Evolutionary conservation across 441 rosid genomes (phyloP), one percentile per base, ranked within the genome.

Genomic region (Adansonia gregorii): DNA sequence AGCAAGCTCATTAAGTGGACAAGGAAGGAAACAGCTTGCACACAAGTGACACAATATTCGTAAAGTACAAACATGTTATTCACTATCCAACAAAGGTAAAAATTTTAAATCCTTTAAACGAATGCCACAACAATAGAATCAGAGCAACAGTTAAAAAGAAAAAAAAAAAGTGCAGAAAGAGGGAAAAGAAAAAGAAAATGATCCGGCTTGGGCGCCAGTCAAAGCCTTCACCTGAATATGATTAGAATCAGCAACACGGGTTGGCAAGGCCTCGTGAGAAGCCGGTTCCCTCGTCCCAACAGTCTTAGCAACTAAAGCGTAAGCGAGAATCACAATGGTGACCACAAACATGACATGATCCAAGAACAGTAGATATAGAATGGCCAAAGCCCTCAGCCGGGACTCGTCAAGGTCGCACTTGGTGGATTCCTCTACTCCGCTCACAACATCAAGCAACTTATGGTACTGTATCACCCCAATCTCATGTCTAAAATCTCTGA

Each of bases 161-260:
- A 35, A 35, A 35, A 35, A 35, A 35, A 35, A 35, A 35, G 39
- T 35, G 39, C 39, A 35, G 39, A 35, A 35, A 35, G 39, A 35
- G 39, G 39, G 39, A 35, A 35, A 35, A 35, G 39, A 35, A 35
- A 35, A 35, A 2, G 39, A 48, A 48, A 48, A 8, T 48, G 52
- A 48, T 48, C 52, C 9, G 52, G 52, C 52, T 61, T 61, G 41
- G 41, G 91, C 93, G 15, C 99, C 98, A 0, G 91, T 60, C 85
- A 96, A 83, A 3, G 97, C 90, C 85, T 96, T 96, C 98, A 96
- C 91, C 89, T 96, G 99, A 87, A 94, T 89, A 69, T 85, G 93
- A 83, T 83, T 88, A 60, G 88, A 76, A 84, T 89, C 92, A 8
- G 78, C 81, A 24, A 81, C 72, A 72, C 73, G 80, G 1, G 82